These are phyloP conservation scores for Lunularia cruciata DNA, from an alignment of 225 moss, liverwort and hornwort genomes.

Conservation along the genomic window DNA sequence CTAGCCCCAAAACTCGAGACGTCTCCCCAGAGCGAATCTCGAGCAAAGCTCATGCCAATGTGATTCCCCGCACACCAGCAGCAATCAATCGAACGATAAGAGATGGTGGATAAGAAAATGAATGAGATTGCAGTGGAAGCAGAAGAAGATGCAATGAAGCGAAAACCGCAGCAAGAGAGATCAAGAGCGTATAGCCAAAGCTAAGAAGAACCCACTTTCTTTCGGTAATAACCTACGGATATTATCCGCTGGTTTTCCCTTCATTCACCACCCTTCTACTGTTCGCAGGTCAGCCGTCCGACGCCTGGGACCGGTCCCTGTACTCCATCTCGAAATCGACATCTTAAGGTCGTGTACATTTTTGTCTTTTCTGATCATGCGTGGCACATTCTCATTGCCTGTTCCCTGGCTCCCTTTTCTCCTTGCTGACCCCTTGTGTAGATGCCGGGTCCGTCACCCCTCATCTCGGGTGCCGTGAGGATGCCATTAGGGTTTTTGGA, in stretches of 20 bases:
- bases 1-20: slow-evolving; percentile 21
- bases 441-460: slow-evolving; percentile 3
- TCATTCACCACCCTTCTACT: neutral
- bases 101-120: slow-evolving; percentile 17
- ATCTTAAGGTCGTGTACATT: slow-evolving; percentile 12
- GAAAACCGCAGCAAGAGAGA: slow-evolving; percentile 18
- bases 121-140: slow-evolving; percentile 14
- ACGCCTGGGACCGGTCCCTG: slow-evolving; percentile 1
- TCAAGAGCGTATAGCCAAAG: slow-evolving; percentile 22
- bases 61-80: slow-evolving; percentile 5
- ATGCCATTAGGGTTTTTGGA: slow-evolving; percentile 20
- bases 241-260: neutral
- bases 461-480: slow-evolving; percentile 2
- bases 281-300: slow-evolving; percentile 16
- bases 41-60: slow-evolving; percentile 20
- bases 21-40: slow-evolving; percentile 22
- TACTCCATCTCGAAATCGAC: slow-evolving; percentile 9
- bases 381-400: slow-evolving; percentile 8
- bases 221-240: slow-evolving; percentile 17
- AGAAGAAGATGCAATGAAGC: slow-evolving; percentile 17
- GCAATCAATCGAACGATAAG: slow-evolving; percentile 3
- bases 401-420: neutral
- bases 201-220: slow-evolving; percentile 24
- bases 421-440: neutral
- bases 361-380: neutral